Conservation (phyloP, 352 stramenopile genomes). For the Globisporangium camurandrum region DNA sequence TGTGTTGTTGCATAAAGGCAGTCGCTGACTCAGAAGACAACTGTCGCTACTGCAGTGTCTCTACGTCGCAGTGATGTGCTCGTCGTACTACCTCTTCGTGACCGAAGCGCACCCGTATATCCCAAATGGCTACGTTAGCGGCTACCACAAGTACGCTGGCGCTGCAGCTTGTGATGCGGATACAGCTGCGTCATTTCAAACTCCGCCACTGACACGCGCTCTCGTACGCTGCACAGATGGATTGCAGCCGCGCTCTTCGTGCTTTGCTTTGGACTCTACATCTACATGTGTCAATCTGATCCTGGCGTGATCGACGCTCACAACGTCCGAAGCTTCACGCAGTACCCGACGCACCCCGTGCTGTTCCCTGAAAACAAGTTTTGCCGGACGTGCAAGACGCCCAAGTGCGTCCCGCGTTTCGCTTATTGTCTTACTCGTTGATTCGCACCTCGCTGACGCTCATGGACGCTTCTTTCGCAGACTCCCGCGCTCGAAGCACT, state of each 20-base stretch:
- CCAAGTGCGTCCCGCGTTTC: slow-evolving; percentile 46
- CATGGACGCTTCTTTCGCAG: slow-evolving; percentile 15
- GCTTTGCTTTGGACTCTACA: slow-evolving; percentile 49
- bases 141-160: slow-evolving; percentile 47
- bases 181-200: not conserved
- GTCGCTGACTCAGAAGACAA: not conserved
- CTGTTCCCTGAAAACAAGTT: slow-evolving; percentile 76
- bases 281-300: slow-evolving; percentile 57
- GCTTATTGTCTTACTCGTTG: not conserved
- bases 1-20: not conserved
- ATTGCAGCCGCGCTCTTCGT: slow-evolving; percentile 45
- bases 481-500: slow-evolving; percentile 86
- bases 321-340: slow-evolving; percentile 40
- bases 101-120: slow-evolving; percentile 48
- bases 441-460: not conserved
- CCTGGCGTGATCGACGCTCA: slow-evolving; percentile 61
- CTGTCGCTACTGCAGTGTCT: slow-evolving; percentile 22
- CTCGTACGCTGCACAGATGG: slow-evolving; percentile 18
- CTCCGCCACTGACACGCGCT: not conserved
- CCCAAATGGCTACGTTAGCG: slow-evolving; percentile 51
- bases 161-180: not conserved
- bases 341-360: slow-evolving; percentile 73
- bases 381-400: slow-evolving; percentile 83
- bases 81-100: slow-evolving; percentile 67
- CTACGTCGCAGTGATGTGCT: slow-evolving; percentile 68